Base-by-base conservation (phyloP, 2,329 filamentous ascomycete species). In the Aspergillus tamarii region DNA sequence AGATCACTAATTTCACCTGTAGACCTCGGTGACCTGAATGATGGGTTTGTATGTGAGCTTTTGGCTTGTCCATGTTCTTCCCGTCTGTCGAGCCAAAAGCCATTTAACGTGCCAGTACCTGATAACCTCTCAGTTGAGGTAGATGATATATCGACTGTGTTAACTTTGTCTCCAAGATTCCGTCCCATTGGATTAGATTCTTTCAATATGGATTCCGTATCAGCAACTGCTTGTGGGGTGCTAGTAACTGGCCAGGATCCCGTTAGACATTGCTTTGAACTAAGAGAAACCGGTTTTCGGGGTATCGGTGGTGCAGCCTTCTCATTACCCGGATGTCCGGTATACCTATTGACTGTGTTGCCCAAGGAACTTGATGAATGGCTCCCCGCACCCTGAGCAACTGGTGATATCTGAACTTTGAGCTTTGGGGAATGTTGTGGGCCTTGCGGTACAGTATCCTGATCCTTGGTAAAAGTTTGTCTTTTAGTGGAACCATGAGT, bases 241-340 rank as follows among this genome's bases (percentile, higher is more conserved):
- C n/a, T 16, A 36, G 14, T 34, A 14, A 21, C 52, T 21, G 21
- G 52, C 11, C n/a, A 21, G 32, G 32, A 10, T 16, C 32, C 32
- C n/a, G 10, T n/a, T 12, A 8, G 11, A 39, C 59, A 57, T 48
- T 60, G 26, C 39, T 61, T 68, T 11, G 73, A 70, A 36, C 67
- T 74, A 28, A 80, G 69, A 12, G 73, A 72, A 8, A 84, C 81
- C 1, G 89, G 89, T 70, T 91, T 91, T 73, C 82, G 86, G 26
- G 88, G 89, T 57, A 91, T 81, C 1, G 84, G 85, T 6, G 85
- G 87, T n/a, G 84, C 77, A 11, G 77, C 72, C 66, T 84, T 66
- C 50, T 39, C 50, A 34, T 26, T 28, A 39, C 36, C 21, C 52
- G 48, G 52, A 54, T 30, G 26, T 45, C 39, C 43, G 16, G 5